Base-by-base conservation (phyloP, 176 grass and related monocot genomes). In the Oryza nivara region DNA sequence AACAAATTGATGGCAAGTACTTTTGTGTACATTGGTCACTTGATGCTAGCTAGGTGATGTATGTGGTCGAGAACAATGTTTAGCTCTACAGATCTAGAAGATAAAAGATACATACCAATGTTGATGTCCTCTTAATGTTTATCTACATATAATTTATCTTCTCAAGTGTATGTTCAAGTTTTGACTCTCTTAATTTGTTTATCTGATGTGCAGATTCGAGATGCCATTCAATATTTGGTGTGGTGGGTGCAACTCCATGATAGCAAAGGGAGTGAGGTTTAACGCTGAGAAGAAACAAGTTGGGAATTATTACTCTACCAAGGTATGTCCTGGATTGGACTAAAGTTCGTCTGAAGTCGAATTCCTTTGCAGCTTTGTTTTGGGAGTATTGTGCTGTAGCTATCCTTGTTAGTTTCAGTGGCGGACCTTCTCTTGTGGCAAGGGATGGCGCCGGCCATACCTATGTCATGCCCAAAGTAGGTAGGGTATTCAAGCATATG, bases 241-340 rank as follows among this genome's bases (percentile, higher is more conserved):
- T 76, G 96, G 96, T 61, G 96, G 96, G 81, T 98, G 96, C 89
- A 98, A 93, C 54, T 94, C 91, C 30, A 98, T 98, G 96, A 98
- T 98, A 87, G 96, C 93, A 1, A 98, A 98, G 82, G 96, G 96
- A 77, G 96, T 98, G 40, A 90, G 96, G 86, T 98, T 98, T 88
- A 98, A 98, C 82, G 93, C 96, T 77, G 96, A 98, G 82, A 98
- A 98, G 78, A 98, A 98, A 75, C 96, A 98, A 98, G 93, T 98
- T 73, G 96, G 96, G 14, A 98, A 96, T 81, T 98, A 98, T 77
- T 96, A 98, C 83, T 98, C 96, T 63, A 96, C 96, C 8, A 98
- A 98, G 91, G 96, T 98, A 83, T 30, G 16, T 74, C 5, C 4
- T 41, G 11, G 4, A 76, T 65, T 49, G 26, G 25, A 0, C 36